Conservation (phyloP, 306 rosid species). For the Cyclanthera cordifolia region DNA sequence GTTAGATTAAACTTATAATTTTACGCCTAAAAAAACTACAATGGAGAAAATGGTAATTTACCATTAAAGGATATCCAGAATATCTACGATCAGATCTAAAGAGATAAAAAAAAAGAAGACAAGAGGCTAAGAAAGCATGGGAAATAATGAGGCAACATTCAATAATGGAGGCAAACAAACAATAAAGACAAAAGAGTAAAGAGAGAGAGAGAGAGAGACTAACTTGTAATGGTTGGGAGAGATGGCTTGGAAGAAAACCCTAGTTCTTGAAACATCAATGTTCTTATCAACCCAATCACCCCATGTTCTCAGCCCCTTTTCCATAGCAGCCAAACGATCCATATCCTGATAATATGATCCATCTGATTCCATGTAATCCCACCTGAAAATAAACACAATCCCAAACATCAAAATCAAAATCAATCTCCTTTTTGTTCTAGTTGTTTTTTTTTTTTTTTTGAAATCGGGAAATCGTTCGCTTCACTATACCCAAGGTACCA, state of each 20-base stretch:
- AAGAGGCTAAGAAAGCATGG: neutral
- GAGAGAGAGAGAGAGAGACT: slow-evolving; percentile 27
- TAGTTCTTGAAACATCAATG: slow-evolving; percentile 50
- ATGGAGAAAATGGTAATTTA: neutral
- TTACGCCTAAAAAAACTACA: neutral
- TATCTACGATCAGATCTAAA: neutral
- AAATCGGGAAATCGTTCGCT: too few relatives aligned
- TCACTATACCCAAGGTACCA: too few relatives aligned
- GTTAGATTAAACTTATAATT: neutral
- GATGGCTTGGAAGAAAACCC: slow-evolving; percentile 63
- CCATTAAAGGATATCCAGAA: too few relatives aligned
- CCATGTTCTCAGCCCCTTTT: slow-evolving; percentile 77
- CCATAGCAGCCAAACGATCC: slow-evolving; percentile 87
- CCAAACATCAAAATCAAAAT: neutral
- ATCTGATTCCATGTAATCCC: slow-evolving; percentile 83
- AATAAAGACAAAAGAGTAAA: slow-evolving; percentile 13
- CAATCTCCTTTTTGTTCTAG: neutral
- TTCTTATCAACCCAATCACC: slow-evolving; percentile 76
- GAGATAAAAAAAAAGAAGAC: neutral
- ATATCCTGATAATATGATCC: slow-evolving; percentile 63
- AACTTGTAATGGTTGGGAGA: slow-evolving; percentile 86
- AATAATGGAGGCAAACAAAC: slow-evolving; percentile 17
- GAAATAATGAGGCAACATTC: neutral
- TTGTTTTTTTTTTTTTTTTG: too few relatives aligned
- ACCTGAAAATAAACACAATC: slow-evolving; percentile 35